phyloP scores from a whole-genome alignment of 495 filamentous ascomycete species.

The Xylaria cubensis region DNA sequence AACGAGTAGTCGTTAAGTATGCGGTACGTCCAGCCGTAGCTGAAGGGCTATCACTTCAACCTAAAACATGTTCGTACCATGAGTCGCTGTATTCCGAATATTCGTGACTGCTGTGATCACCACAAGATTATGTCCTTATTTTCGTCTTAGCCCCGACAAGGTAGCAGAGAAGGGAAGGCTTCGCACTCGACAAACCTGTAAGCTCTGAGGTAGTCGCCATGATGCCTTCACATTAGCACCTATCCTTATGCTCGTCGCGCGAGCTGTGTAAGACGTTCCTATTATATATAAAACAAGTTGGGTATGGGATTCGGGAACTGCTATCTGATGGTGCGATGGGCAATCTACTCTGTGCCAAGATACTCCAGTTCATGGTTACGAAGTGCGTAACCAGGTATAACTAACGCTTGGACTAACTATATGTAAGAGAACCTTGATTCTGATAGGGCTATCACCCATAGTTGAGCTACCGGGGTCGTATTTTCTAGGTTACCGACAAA shows the following conservation, averaged over 20 bases:
- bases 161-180: background rate
- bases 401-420: too few species aligned
- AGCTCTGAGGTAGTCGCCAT: background rate
- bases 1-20: background rate
- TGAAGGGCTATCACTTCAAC: background rate
- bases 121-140: background rate
- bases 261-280: background rate
- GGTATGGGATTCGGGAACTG: background rate
- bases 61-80: background rate
- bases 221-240: background rate
- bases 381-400: too few species aligned
- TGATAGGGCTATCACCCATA: too few species aligned
- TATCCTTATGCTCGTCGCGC: background rate
- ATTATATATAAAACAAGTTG: background rate
- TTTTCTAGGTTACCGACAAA: too few species aligned
- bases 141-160: background rate
- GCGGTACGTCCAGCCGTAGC: too few species aligned
- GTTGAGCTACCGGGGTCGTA: too few species aligned
- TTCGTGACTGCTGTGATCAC: background rate
- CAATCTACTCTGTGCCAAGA: background rate
- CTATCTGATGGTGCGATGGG: background rate
- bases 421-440: too few species aligned
- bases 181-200: background rate
- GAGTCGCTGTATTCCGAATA: background rate
- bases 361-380: too few species aligned